Evolutionary conservation across 169 alveolate species (phyloP), one percentile per base, ranked within the genome.

Genomic region (Plasmodium sp.): DNA sequence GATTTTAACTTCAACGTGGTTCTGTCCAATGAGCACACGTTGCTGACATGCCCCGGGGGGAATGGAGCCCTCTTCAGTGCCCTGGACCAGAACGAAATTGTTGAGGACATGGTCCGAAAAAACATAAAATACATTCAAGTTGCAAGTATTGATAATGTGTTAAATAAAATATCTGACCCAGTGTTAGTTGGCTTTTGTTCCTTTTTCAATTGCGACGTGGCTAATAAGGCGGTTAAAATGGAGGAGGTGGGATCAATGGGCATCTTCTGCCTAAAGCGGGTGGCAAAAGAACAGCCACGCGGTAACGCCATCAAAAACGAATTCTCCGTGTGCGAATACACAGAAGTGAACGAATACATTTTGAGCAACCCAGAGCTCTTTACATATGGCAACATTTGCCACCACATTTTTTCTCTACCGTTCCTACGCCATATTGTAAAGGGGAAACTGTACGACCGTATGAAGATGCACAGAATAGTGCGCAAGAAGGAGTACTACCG

Each of bases 361-460:
- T 45, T 80, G 51, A 79, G 67, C 7, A 90, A 90, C 73, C 54
- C 82, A 12, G 91, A 79, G 45, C 73, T 90, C 51, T 90, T 90
- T 90, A 56, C 18, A 80, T 90, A 90, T 90, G 98, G 97, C 14
- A 96, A 96, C 67, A 96, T 96, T 43, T 96, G 98, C 54, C 97
- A 96, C 83, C 98, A 96, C 79, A 62, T 95, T 39, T 95, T 96
- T 84, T 92, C 97, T 3, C 92, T 95, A 7, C 58, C 79, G 16
- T 96, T 96, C 22, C 58, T 96, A 73, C 74, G 84, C 16, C 80
- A 95, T 16, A 90, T 96, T 10, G 90, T 96, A 41, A 92, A 82
- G 18, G 84, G 88, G 62, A 84, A 88, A 51, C 77, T 94, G n/a
- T 95, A 85, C 85, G 62, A 92, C 43, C 51, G 72, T 33, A 90